Percentiles rank a stretch among this genome's conserved stretches.
phyloP scores from a whole-genome alignment of 2,329 filamentous ascomycete species.

The Colletotrichum simmondsii region DNA sequence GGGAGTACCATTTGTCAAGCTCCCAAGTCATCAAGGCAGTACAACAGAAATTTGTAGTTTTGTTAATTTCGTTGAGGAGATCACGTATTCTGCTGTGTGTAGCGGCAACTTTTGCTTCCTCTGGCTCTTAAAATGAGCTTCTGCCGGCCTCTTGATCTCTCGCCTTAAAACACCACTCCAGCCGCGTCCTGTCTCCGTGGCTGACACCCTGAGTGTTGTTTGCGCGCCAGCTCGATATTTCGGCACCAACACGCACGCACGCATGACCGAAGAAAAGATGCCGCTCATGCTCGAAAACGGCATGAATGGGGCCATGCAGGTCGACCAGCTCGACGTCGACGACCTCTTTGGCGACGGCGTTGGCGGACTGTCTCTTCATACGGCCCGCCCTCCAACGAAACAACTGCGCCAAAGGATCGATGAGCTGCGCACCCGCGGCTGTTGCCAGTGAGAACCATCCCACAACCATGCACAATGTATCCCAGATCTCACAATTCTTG shows the following conservation, averaged over 20 bases:
- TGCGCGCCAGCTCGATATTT: background rate
- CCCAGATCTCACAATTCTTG: constrained; percentile 12
- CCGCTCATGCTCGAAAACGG: constrained; percentile 65
- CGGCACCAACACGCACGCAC: background rate
- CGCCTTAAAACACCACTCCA: constrained; percentile 15
- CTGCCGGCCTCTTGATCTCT: background rate
- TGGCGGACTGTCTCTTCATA: constrained; percentile 66
- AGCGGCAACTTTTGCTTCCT: background rate
- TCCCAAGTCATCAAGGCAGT: constrained; percentile 7
- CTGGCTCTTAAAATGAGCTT: constrained; percentile 17
- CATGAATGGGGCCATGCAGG: constrained; percentile 57
- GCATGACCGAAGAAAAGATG: constrained; percentile 53
- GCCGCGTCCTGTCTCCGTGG: constrained; percentile 1
- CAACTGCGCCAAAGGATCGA: constrained; percentile 79
- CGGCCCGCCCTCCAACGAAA: constrained; percentile 66
- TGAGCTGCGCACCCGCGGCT: constrained; percentile 79
- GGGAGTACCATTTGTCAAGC: background rate
- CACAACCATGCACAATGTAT: background rate
- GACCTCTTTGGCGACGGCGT: constrained; percentile 82
- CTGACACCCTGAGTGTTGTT: background rate
- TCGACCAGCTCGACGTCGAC: constrained; percentile 70
- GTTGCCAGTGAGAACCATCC: constrained; percentile 76
- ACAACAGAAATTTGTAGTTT: constrained; percentile 1
- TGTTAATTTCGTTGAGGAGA: background rate
- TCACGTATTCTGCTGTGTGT: background rate